Base-by-base conservation (phyloP, 2,329 filamentous ascomycete genomes). In the Hymenoscyphus albidus region DNA sequence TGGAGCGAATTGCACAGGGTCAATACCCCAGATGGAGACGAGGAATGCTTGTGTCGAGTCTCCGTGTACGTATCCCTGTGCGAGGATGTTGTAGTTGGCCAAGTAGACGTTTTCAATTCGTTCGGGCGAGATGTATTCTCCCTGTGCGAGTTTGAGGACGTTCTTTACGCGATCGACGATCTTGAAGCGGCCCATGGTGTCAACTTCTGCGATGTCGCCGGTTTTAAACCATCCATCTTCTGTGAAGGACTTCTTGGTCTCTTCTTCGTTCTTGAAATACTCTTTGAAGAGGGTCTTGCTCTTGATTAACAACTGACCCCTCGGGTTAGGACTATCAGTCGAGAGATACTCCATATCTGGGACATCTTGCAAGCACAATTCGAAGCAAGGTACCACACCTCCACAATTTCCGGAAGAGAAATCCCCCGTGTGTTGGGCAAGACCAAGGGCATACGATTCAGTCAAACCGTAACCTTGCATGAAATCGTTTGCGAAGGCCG, bases 91-190 rank as follows among this genome's bases (percentile, higher is more conserved):
- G 68, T 88, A 88, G 79, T 90, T 93, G 68, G 90, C 92, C 68
- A 96, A 82, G 77, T 93, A 96, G 42, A 97, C 90, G 76, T 97
- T 97, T 82, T 99, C 95, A 74, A 99, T 92, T 64, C 93, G 91
- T 80, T 99, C 95, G 14, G 95, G 95, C 1, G 93, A 97, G 73
- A 99, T 92, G 79, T 99, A 99, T 80, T 99, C 95, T 77, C 95
- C 95, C 78, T 99, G 95, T 0, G 94, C 89, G 63, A 99, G 86
- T 84, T 99, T 99, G 75, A 99, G 87, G n/a, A 99, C 92, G 79
- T 98, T 98, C 89, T 99, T 99, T 80, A 93, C 89, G 73, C 95
- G 93, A 78, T 99, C 95, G 73, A 99, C 89, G 78, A 99, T 96
- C 78, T 86, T 88, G 82, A 98, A 89, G 66, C 93, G 91, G 67